Conservation (phyloP, 768 basidiomycete genomes). For the Termitomyces heimii region DNA sequence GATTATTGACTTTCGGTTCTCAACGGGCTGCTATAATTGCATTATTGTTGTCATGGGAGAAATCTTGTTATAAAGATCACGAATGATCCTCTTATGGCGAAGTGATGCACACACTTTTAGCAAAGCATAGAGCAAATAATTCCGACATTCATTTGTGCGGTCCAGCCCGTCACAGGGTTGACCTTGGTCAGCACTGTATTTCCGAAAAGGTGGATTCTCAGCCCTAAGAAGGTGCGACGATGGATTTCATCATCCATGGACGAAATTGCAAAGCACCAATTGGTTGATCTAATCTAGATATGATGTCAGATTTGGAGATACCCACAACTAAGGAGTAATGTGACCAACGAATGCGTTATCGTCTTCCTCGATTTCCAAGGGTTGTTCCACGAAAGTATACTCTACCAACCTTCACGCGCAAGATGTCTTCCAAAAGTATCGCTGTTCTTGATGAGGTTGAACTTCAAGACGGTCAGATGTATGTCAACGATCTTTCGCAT, state of each 20-base stretch:
- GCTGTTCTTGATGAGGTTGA: conserved; percentile 54
- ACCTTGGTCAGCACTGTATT: neutral
- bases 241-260: neutral
- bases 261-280: neutral
- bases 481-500: neutral
- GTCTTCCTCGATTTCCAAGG: conserved; percentile 2
- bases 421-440: conserved; percentile 45
- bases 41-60: neutral
- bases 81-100: neutral
- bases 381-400: conserved; percentile 3
- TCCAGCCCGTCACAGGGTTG: neutral
- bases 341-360: conserved; percentile 6
- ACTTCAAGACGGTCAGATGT: conserved; percentile 66
- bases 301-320: neutral
- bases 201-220: no score
- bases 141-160: no score
- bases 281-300: neutral
- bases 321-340: neutral
- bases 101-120: neutral
- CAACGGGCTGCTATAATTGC: neutral
- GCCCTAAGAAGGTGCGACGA: no score
- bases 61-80: neutral
- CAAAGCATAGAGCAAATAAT: neutral
- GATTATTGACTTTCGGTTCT: neutral
- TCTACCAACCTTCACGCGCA: conserved; percentile 11